These are phyloP conservation scores for Penicillium soppii DNA, from an alignment of 495 filamentous ascomycete genomes.

Conservation along the genomic window DNA sequence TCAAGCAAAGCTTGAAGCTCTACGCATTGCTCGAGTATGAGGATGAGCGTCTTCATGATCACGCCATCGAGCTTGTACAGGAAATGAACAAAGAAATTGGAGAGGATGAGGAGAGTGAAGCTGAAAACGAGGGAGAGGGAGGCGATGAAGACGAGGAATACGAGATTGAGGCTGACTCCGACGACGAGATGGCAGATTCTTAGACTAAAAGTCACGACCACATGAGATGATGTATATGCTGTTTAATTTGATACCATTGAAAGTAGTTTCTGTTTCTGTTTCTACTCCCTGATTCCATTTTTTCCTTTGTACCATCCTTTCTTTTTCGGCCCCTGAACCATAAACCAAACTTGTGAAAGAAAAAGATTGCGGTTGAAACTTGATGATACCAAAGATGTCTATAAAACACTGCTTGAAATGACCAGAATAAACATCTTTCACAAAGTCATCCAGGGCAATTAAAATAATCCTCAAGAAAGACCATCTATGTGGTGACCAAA, in stretches of 20 bases:
- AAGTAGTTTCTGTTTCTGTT: slow-evolving; percentile 8
- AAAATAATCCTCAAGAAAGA: too few species aligned
- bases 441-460: too few species aligned
- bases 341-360: neutral
- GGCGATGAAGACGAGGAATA: slow-evolving; percentile 33
- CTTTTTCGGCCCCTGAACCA: slow-evolving; percentile 13
- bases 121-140: slow-evolving; percentile 47
- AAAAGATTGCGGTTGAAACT: too few species aligned
- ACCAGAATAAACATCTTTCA: too few species aligned
- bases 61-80: slow-evolving; percentile 57
- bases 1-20: slow-evolving; percentile 49
- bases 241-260: slow-evolving; percentile 34
- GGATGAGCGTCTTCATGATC: slow-evolving; percentile 52
- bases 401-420: too few species aligned
- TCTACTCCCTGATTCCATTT: slow-evolving; percentile 7
- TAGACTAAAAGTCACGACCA: slow-evolving; percentile 24
- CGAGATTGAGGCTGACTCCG: slow-evolving; percentile 42
- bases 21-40: slow-evolving; percentile 50
- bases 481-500: too few species aligned
- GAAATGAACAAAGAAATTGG: slow-evolving; percentile 56
- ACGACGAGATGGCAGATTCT: slow-evolving; percentile 51
- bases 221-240: slow-evolving; percentile 22
- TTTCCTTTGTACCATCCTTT: slow-evolving; percentile 8
- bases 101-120: slow-evolving; percentile 50
- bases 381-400: too few species aligned